These are phyloP conservation scores for Spencermartinsiella ligniputridi DNA, from an alignment of 1,139 yeast genomes.

Conservation along the genomic window DNA sequence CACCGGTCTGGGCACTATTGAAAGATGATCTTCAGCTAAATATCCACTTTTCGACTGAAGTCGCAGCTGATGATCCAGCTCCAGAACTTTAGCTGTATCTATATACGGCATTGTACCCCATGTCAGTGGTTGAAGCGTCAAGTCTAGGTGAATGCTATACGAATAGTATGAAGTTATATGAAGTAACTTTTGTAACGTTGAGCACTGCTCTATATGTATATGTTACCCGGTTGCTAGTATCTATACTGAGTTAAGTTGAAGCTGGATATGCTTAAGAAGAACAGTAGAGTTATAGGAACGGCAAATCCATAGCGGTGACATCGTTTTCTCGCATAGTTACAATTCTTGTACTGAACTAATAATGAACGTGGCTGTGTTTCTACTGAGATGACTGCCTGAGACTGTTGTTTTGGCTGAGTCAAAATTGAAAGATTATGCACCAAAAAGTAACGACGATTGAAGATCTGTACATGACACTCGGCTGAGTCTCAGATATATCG, in stretches of 20 bases:
- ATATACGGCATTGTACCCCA: constrained; percentile 3
- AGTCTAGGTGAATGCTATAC: not conserved
- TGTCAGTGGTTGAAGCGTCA: too few species aligned
- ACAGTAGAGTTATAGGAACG: not conserved
- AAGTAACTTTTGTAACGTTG: not conserved
- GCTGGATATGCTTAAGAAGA: not conserved
- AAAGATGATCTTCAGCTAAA: not conserved
- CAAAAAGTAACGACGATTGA: too few species aligned
- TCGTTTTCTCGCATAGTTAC: too few species aligned
- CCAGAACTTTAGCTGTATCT: constrained; percentile 3
- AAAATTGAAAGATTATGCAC: too few species aligned
- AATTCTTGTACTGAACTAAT: too few species aligned
- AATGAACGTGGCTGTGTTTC: too few species aligned
- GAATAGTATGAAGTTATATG: not conserved
- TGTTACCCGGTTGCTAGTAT: too few species aligned
- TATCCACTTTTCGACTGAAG: not conserved
- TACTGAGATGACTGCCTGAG: too few species aligned
- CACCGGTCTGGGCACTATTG: not conserved
- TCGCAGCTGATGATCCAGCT: constrained; percentile 6
- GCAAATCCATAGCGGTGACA: not conserved
- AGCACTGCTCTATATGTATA: too few species aligned
- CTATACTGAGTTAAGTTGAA: not conserved
- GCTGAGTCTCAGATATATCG: too few species aligned
- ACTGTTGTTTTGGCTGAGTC: too few species aligned
- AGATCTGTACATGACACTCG: too few species aligned